Base-by-base conservation (phyloP, 164 flowering plant species). In the Tinospora cordifolia region DNA sequence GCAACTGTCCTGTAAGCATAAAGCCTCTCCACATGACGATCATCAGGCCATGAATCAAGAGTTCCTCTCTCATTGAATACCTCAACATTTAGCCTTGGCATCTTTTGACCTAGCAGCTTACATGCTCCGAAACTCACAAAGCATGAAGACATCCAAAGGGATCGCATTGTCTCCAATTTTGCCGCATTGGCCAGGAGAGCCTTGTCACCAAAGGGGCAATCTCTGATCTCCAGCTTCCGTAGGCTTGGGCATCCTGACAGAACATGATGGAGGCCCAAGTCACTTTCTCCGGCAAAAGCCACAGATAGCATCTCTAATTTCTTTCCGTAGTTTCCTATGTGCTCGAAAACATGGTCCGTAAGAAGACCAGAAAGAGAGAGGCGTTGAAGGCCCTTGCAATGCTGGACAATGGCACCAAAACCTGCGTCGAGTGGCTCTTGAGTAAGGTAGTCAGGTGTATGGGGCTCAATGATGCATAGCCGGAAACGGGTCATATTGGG, bases 131-230 rank as follows among this genome's bases (percentile, higher is more conserved):
- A 84, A 78, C 85, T 89, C 68, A 89, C 89, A 8, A 84, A 74
- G 80, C 97, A 91, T 68, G 97, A 86, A 69, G 97, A 91, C 95
- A 91, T 91, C 97, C 97, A 91, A 88, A 91, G 97, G 95, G 97
- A 91, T 91, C 97, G 91, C 97, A 91, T 91, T 88, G 94, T 87
- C 89, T 91, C 91, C 75, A 88, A 85, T 86, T 90, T 91, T 51
- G 84, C 82, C 74, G 90, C 92, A 81, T 88, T 88, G 68, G 90
- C 89, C 83, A 91, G 75, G 69, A 91, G 87, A 75, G 95, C 93
- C 76, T 85, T 79, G 77, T 88, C 93, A 25, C 97, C 97, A 74
- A 91, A 91, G 5, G 97, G 97, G 69, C 87, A 88, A 80, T 91
- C 94, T 76, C 89, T 77, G 15, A 91, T 91, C 84, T 91, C 97